phyloP scores from a whole-genome alignment of 2,329 filamentous ascomycete species.

The Claviceps sp. region DNA sequence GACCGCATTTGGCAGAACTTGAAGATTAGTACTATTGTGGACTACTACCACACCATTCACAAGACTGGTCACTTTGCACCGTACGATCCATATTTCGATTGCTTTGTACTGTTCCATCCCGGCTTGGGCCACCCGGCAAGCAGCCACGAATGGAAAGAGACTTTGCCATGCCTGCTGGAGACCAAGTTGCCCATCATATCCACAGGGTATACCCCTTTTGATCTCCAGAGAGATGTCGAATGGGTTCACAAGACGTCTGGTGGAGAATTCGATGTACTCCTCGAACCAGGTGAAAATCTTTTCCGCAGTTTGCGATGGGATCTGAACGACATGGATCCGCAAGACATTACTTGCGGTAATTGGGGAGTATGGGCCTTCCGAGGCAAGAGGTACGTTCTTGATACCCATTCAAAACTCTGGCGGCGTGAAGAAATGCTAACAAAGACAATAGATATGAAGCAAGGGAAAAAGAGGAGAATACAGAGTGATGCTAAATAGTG shows the following conservation, averaged over 20 bases:
- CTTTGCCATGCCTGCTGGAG: constrained; percentile 76
- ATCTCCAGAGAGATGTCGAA: constrained; percentile 84
- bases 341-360: constrained; percentile 89
- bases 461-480: constrained; percentile 34
- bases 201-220: constrained; percentile 90
- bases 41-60: constrained; percentile 96
- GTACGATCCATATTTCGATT: constrained; percentile 97
- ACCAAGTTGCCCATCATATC: constrained; percentile 92
- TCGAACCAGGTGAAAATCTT: constrained; percentile 85
- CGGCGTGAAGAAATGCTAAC: not conserved
- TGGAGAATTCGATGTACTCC: constrained; percentile 82
- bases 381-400: constrained; percentile 66
- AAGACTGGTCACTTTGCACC: constrained; percentile 81
- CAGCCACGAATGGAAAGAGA: constrained; percentile 87
- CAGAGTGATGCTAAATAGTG: not conserved
- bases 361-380: constrained; percentile 97
- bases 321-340: constrained; percentile 85
- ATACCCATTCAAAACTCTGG: not conserved
- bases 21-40: constrained; percentile 96
- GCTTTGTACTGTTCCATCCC: constrained; percentile 92
- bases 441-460: constrained; percentile 43
- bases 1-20: constrained; percentile 76
- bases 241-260: constrained; percentile 77
- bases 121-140: constrained; percentile 89
- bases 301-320: constrained; percentile 96